Evolutionary conservation across 345 rosid species (phyloP), one percentile per base, ranked within the genome.

Genomic region (Rhodomyrtus tomentosa): DNA sequence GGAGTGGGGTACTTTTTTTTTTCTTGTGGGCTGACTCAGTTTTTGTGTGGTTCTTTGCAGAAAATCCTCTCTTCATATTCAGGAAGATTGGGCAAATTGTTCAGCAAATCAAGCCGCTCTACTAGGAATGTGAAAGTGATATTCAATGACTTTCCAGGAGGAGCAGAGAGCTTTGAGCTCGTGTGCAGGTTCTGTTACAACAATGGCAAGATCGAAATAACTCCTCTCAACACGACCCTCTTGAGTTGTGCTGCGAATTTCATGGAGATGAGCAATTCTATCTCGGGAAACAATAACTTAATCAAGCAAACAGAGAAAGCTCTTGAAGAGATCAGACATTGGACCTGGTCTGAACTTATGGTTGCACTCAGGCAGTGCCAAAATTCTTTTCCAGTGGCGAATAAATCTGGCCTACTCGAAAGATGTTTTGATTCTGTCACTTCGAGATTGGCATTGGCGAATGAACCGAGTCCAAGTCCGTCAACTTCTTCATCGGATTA

Each of bases 141-240:
- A 86, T 95, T 97, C 76, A 90, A 92, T 83, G 99, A 95, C 73
- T 97, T 97, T 82, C 98, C 99, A 0, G 98, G 98, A 51, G 98
- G 98, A 45, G 83, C 95, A 0, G 93, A 90, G 85, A 85, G 93
- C 87, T 95, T 97, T 83, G 98, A 95, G 91, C 92, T 95, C 76
- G 72, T 94, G 15, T 92, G 92, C 49, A 90, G 94, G 85, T 97
- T 95, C 91, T 97, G 98, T 85, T 95, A 97, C 93, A 93, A 84
- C 79, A 91, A 88, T 16, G 95, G 98, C 81, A 55, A 82, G 55
- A 83, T 90, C 29, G 88, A 88, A 51, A 88, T 95, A 62, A 88
- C 85, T 84, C 93, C 95, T 80, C 89, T 90, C 68, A 95, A 95
- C 83, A 85, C 94, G 81, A 88, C 88, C 62, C 38, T 90, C 32